These are phyloP conservation scores for Apiotrichum mycotoxinovorans DNA, from an alignment of 1,284 basidiomycete genomes.

Conservation along the genomic window DNA sequence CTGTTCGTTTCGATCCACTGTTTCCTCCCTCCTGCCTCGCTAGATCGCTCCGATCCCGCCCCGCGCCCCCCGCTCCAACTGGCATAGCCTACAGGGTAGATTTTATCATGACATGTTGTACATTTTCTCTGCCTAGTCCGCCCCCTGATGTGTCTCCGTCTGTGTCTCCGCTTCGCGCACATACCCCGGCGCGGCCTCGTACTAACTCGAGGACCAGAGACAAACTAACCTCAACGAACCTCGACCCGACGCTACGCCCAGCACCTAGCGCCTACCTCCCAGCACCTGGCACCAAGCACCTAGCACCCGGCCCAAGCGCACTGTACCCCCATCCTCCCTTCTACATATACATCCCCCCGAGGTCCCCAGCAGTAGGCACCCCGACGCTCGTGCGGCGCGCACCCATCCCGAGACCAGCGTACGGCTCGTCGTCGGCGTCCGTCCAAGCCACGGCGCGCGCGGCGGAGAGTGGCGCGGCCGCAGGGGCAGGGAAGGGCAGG, in stretches of 20 bases:
- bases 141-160: no score
- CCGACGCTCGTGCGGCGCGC: neutral
- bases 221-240: no score
- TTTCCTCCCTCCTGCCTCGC: no score
- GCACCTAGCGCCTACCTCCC: no score
- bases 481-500: neutral
- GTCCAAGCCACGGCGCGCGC: slow-evolving; percentile 23
- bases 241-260: no score
- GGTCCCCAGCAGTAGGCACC: slow-evolving; percentile 12
- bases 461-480: slow-evolving; percentile 1
- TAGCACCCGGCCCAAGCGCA: no score
- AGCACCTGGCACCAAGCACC: no score
- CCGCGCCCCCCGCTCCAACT: neutral
- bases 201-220: no score
- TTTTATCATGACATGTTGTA: slow-evolving; percentile 7
- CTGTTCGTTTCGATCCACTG: no score
- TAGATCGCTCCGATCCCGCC: no score
- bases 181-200: no score
- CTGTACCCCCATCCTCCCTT: neutral
- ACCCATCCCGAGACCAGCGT: slow-evolving; percentile 35
- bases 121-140: neutral
- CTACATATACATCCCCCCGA: slow-evolving; percentile 36
- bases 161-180: no score
- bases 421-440: slow-evolving; percentile 43
- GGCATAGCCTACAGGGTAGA: neutral